Percentiles rank a stretch among this genome's conserved stretches.
These are phyloP conservation scores for Aristolochia californica DNA, from an alignment of 164 flowering plant genomes.

Conservation along the genomic window DNA sequence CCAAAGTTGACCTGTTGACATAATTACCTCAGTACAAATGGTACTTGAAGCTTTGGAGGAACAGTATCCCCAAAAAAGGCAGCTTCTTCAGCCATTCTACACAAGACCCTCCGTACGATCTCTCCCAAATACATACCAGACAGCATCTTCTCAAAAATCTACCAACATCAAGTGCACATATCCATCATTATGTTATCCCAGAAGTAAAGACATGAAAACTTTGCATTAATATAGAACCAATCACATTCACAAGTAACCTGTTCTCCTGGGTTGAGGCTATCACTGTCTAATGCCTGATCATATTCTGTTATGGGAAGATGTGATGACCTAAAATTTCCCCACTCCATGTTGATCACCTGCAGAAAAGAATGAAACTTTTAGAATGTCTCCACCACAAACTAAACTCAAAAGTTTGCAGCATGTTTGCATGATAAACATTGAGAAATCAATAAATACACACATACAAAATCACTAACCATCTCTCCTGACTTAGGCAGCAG, in stretches of 20 bases:
- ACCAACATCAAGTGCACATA: constrained; percentile 11
- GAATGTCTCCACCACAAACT: too few relatives aligned
- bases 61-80: constrained; percentile 75
- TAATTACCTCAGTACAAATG: constrained; percentile 61
- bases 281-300: constrained; percentile 68
- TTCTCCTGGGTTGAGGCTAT: constrained; percentile 83
- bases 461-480: constrained; percentile 43
- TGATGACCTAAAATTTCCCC: constrained; percentile 92
- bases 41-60: constrained; percentile 62
- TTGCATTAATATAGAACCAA: not conserved
- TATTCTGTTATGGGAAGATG: constrained; percentile 86
- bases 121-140: constrained; percentile 99
- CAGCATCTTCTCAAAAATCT: constrained; percentile 88
- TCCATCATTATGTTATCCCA: constrained; percentile 1
- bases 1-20: not conserved
- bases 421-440: too few relatives aligned
- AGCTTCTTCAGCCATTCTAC: constrained; percentile 89
- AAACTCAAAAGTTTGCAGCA: too few relatives aligned
- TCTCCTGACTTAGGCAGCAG: constrained; percentile 82
- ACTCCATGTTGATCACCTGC: constrained; percentile 96
- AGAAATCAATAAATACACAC: too few relatives aligned
- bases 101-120: constrained; percentile 67
- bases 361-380: too few relatives aligned
- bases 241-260: constrained; percentile 37
- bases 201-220: constrained; percentile 1